Evolutionary conservation across 2,329 filamentous ascomycete genomes (phyloP).

Genomic region (Triangularia setosa): DNA sequence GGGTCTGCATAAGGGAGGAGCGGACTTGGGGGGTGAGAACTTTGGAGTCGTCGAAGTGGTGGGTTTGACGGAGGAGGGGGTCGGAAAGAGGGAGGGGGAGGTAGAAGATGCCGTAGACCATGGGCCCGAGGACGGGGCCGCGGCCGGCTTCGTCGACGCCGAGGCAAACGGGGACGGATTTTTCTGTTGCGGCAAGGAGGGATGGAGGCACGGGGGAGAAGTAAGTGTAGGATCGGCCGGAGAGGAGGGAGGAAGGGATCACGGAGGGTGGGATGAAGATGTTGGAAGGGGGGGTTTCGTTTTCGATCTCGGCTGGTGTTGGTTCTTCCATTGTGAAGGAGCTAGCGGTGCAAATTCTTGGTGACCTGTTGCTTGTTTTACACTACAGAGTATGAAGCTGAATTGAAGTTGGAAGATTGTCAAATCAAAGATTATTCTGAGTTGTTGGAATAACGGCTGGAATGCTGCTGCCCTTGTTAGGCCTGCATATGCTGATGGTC

Average conservation of each 20-base stretch:
- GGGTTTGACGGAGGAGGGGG: slow-evolving; percentile 69
- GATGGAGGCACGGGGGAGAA: slow-evolving; percentile 64
- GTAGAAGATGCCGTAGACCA: slow-evolving; percentile 69
- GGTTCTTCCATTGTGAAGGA: slow-evolving; percentile 25
- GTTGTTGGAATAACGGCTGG: not conserved
- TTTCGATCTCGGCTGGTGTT: not conserved
- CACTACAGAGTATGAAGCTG: not conserved
- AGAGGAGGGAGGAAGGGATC: slow-evolving; percentile 50
- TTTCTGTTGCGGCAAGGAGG: slow-evolving; percentile 45
- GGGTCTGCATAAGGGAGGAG: slow-evolving; percentile 61
- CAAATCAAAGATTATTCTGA: not conserved
- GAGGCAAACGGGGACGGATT: slow-evolving; percentile 56
- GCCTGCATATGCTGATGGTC: slow-evolving; percentile 6
- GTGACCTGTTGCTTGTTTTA: not conserved
- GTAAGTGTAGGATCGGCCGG: slow-evolving; percentile 66
- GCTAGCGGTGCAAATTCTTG: not conserved
- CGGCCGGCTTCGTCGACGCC: slow-evolving; percentile 93
- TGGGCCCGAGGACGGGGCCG: slow-evolving; percentile 83
- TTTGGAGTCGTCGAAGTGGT: slow-evolving; percentile 95
- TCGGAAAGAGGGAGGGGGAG: slow-evolving; percentile 70
- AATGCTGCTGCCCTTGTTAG: not conserved
- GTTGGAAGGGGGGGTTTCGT: slow-evolving; percentile 13
- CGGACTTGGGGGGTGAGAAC: slow-evolving; percentile 79
- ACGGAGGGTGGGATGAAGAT: slow-evolving; percentile 68
- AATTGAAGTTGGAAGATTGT: not conserved